phyloP scores from a whole-genome alignment of 2,329 filamentous ascomycete genomes.

The Microsporum ferrugineum region DNA sequence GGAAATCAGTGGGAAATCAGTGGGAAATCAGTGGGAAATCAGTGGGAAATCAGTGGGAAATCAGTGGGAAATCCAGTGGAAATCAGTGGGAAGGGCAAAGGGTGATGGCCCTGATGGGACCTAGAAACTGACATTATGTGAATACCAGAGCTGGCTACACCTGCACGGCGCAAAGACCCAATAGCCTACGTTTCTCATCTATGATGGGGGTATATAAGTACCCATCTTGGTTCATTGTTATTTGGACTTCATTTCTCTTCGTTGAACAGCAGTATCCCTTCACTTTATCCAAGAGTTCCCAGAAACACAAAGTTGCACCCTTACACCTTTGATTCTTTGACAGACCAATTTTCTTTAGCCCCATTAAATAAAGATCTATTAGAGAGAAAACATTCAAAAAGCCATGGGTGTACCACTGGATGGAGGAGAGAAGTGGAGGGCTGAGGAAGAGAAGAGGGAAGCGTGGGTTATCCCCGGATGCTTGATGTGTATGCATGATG shows the following conservation, averaged over 20 bases:
- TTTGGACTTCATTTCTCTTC: neutral
- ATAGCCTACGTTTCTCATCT: neutral
- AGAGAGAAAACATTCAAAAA: neutral
- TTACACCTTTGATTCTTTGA: neutral
- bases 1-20: neutral
- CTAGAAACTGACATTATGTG: neutral
- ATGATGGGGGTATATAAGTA: neutral
- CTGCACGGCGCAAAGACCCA: neutral
- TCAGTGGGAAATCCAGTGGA: too few species aligned
- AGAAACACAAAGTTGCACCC: neutral
- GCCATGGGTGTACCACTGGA: slow-evolving; percentile 1
- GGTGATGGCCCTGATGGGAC: neutral
- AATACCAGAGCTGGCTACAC: neutral
- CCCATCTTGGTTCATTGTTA: neutral
- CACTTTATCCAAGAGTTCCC: neutral
- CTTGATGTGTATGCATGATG: neutral
- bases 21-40: too few species aligned
- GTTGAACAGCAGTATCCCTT: neutral
- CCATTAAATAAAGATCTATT: neutral
- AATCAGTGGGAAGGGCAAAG: neutral
- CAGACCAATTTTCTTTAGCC: neutral
- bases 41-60: too few species aligned
- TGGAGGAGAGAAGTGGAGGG: neutral
- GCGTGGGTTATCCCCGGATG: neutral
- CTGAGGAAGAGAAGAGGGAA: neutral